phyloP scores from a whole-genome alignment of 2,329 filamentous ascomycete genomes.

The Talaromyces verruculosus region DNA sequence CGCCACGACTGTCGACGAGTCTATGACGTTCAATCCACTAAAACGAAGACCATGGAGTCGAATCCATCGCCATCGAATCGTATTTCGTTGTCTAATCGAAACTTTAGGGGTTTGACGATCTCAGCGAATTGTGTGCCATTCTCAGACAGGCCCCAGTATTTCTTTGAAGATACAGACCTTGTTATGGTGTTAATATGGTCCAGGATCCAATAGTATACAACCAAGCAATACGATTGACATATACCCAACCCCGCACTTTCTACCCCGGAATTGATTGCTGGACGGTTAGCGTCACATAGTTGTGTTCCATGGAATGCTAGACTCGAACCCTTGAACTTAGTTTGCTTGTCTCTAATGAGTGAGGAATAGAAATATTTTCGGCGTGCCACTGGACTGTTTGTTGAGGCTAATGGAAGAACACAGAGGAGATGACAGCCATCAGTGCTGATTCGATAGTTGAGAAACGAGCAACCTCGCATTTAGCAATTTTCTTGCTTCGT shows the following conservation, averaged over 20 bases:
- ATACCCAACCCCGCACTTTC: slow-evolving; percentile 14
- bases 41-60: not conserved
- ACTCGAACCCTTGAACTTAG: slow-evolving; percentile 5
- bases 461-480: not conserved
- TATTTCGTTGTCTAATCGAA: slow-evolving; percentile 1
- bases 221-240: not conserved
- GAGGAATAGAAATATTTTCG: not conserved
- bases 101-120: not conserved
- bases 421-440: not conserved
- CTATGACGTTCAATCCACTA: slow-evolving; percentile 8
- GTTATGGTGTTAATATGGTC: not conserved
- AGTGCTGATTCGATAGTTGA: not conserved
- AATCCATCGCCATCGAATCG: not conserved
- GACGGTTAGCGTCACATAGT: slow-evolving; percentile 5
- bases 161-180: not conserved
- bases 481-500: not conserved
- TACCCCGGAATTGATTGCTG: slow-evolving; percentile 8
- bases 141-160: not conserved
- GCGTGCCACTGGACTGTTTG: not conserved
- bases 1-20: slow-evolving; percentile 1
- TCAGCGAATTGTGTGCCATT: not conserved
- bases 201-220: not conserved
- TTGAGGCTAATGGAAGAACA: not conserved
- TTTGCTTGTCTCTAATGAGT: not conserved
- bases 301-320: slow-evolving; percentile 16